A percentile compares a stretch with the other conserved stretches of the same genome.
Conservation (phyloP, 768 basidiomycete species). For the Xerocomellus chrysenteron region DNA sequence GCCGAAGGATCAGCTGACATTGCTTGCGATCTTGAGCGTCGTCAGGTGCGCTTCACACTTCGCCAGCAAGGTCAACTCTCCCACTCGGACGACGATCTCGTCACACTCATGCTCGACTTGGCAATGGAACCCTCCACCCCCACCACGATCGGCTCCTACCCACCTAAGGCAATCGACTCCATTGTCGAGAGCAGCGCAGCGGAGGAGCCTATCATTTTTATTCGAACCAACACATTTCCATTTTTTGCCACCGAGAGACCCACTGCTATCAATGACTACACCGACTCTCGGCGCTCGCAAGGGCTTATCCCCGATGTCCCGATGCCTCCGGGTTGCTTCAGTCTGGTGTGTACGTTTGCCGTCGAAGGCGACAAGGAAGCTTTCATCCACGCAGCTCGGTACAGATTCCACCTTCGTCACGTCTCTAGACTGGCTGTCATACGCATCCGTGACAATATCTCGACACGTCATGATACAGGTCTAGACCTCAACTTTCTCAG, state of each 20-base stretch:
- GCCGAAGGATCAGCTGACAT: slow-evolving; percentile 29
- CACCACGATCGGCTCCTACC: slow-evolving; percentile 23
- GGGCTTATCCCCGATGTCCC: slow-evolving; percentile 26
- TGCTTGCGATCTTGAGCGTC: slow-evolving; percentile 37
- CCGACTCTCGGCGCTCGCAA: slow-evolving; percentile 19
- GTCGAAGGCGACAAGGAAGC: slow-evolving; percentile 24
- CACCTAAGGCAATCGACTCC: slow-evolving; percentile 16
- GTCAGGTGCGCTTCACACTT: slow-evolving; percentile 32
- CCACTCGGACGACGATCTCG: background rate
- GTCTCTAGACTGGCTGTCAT: slow-evolving; percentile 6
- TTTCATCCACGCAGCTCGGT: slow-evolving; percentile 27
- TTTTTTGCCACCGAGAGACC: slow-evolving; percentile 16
- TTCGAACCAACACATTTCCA: slow-evolving; percentile 35
- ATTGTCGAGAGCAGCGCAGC: slow-evolving; percentile 16
- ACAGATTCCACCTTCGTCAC: slow-evolving; percentile 22
- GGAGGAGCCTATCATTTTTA: slow-evolving; percentile 26
- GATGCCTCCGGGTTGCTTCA: slow-evolving; percentile 31
- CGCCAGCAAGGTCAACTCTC: slow-evolving; percentile 22
- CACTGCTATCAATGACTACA: background rate
- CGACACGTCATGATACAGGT: slow-evolving; percentile 1
- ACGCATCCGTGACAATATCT: slow-evolving; percentile 15
- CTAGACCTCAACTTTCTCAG: slow-evolving; percentile 25
- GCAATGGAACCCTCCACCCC: background rate
- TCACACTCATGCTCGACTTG: slow-evolving; percentile 1
- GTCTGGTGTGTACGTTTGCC: slow-evolving; percentile 31